Percentiles rank a stretch among this genome's conserved stretches.
These are phyloP conservation scores for Ambrosiella cleistominuta DNA, from an alignment of 2,329 filamentous ascomycete genomes.

Conservation along the genomic window DNA sequence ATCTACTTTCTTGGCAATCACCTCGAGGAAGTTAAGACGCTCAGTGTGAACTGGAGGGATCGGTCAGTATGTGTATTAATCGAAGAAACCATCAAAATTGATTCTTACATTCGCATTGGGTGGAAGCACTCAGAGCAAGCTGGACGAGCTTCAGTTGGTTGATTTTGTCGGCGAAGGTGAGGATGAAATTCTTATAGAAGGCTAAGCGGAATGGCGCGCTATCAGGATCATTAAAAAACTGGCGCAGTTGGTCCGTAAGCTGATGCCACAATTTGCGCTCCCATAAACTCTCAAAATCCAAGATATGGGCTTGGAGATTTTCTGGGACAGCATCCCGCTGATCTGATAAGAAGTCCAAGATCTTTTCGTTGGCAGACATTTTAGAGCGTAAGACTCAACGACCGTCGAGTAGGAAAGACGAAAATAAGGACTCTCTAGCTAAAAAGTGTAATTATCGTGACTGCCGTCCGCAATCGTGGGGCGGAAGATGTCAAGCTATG, in stretches of 20 bases:
- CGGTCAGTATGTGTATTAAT: not conserved
- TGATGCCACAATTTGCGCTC: constrained; percentile 99
- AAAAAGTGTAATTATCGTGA: not conserved
- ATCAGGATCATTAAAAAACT: constrained; percentile 69
- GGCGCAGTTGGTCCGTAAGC: constrained; percentile 72
- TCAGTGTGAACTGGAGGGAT: constrained; percentile 58
- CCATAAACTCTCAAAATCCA: constrained; percentile 92
- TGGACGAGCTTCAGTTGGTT: constrained; percentile 96
- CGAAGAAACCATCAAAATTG: too few species aligned
- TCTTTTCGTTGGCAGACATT: constrained; percentile 44
- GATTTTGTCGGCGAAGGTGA: constrained; percentile 95
- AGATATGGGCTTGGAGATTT: constrained; percentile 71
- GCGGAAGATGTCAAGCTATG: too few species aligned
- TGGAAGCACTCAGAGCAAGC: constrained; percentile 70
- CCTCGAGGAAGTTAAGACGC: constrained; percentile 67
- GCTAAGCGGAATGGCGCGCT: constrained; percentile 72
- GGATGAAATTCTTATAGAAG: constrained; percentile 87
- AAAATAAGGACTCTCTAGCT: not conserved
- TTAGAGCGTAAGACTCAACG: not conserved
- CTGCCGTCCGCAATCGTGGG: not conserved
- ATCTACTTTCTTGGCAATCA: constrained; percentile 74
- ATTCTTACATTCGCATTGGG: constrained; percentile 56
- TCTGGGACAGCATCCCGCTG: constrained; percentile 77
- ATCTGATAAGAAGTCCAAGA: constrained; percentile 79
- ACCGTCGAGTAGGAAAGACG: too few species aligned